Conservation (phyloP, 768 basidiomycete species). For the Mrakia hoshinonis region DNA sequence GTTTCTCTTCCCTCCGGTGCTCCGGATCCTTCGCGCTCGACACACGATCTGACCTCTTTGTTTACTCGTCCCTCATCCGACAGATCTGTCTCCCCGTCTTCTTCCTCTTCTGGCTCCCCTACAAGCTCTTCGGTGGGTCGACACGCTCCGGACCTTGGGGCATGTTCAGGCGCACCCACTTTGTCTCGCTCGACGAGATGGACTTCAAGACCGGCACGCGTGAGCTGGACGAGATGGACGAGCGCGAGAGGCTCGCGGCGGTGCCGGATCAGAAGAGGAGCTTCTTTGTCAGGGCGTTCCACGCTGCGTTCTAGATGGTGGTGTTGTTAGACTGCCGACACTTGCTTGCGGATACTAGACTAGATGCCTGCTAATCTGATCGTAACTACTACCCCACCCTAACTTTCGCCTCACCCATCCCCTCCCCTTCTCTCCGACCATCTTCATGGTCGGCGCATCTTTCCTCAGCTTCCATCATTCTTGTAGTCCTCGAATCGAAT, state of each 20-base stretch:
- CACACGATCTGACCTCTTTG: neutral
- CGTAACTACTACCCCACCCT: no score
- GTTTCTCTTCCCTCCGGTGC: neutral
- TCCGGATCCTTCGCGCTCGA: neutral
- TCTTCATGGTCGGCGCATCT: no score
- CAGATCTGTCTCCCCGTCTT: conserved; percentile 31
- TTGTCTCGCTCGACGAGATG: conserved; percentile 25
- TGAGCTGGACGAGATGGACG: conserved; percentile 32
- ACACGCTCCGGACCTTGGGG: neutral
- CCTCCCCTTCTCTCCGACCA: no score
- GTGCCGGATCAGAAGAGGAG: no score
- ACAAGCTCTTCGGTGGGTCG: conserved; percentile 32
- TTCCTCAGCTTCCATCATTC: no score
- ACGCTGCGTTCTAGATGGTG: no score
- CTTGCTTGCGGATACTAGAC: no score
- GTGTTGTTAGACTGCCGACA: no score
- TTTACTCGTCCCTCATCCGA: neutral
- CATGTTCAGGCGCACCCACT: conserved; percentile 30
- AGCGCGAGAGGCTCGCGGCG: conserved; percentile 10
- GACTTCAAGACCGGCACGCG: conserved; percentile 28
- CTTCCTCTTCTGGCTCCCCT: conserved; percentile 33
- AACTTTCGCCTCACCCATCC: no score
- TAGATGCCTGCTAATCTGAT: no score
- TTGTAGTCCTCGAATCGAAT: no score
- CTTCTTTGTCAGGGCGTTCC: no score